A percentile compares a stretch with the other conserved stretches of the same genome.
phyloP scores from a whole-genome alignment of 345 rosid species.

The Luvunga scandens region DNA sequence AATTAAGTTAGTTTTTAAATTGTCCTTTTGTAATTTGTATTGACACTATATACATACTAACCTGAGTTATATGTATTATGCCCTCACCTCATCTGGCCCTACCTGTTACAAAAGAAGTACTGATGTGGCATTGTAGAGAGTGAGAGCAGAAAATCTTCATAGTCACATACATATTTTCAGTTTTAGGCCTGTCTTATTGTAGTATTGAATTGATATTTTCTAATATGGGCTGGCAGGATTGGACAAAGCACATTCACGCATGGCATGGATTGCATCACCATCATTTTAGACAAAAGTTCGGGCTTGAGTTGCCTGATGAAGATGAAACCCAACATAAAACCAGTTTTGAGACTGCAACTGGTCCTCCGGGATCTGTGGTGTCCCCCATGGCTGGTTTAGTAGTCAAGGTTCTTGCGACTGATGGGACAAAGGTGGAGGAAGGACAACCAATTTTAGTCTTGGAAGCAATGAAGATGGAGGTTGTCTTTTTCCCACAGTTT shows the following conservation, averaged over 20 bases:
- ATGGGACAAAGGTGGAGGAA: slow-evolving; percentile 66
- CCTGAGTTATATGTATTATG: neutral
- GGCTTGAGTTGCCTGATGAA: slow-evolving; percentile 51
- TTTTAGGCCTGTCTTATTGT: neutral
- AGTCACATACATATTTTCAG: neutral
- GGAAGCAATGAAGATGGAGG: slow-evolving; percentile 99
- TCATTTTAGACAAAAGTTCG: slow-evolving; percentile 65
- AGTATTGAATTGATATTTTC: slow-evolving; percentile 15
- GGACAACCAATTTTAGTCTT: slow-evolving; percentile 81
- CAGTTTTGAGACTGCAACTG: slow-evolving; percentile 45
- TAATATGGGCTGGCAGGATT: slow-evolving; percentile 47
- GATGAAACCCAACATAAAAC: slow-evolving; percentile 55
- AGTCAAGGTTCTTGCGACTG: slow-evolving; percentile 73
- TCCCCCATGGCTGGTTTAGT: slow-evolving; percentile 98
- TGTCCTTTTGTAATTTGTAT: neutral
- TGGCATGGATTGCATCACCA: slow-evolving; percentile 71
- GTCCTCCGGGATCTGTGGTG: slow-evolving; percentile 64
- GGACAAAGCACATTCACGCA: slow-evolving; percentile 60
- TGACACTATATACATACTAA: neutral
- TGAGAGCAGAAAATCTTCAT: neutral
- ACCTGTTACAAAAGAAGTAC: neutral
- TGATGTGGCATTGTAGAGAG: neutral
- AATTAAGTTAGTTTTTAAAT: neutral
- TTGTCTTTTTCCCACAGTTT: slow-evolving; percentile 15
- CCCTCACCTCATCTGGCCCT: neutral